Percentiles rank a stretch among this genome's conserved stretches.
Evolutionary conservation across 2,329 filamentous ascomycete species (phyloP).

Genomic region (Cryoendolithus antarcticus): DNA sequence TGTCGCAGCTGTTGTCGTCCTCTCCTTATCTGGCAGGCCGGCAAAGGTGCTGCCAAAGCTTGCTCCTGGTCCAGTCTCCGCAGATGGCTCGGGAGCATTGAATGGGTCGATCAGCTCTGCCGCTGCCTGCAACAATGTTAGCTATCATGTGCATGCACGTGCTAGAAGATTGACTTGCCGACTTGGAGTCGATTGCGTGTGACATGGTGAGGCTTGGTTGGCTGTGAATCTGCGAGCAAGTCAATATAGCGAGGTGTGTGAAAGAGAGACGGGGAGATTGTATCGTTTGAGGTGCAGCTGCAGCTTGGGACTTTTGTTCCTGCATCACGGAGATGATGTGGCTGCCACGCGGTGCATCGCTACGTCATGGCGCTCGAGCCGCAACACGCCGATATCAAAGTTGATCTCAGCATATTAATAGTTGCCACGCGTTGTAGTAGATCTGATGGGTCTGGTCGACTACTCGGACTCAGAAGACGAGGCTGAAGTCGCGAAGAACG

Average conservation of each 20-base stretch:
- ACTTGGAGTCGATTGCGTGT: conserved; percentile 8
- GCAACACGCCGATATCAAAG: no score
- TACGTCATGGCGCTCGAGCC: no score
- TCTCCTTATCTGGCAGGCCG: conserved; percentile 16
- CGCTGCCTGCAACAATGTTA: conserved; percentile 39
- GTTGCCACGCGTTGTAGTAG: conserved; percentile 1
- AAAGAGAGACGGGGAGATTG: no score
- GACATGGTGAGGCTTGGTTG: no score
- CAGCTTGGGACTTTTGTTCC: not conserved
- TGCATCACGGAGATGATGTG: no score
- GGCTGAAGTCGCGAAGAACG: conserved; percentile 12
- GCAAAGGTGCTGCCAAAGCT: conserved; percentile 40
- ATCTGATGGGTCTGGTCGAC: conserved; percentile 49
- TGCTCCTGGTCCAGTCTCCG: conserved; percentile 53
- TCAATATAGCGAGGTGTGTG: no score
- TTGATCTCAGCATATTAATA: no score
- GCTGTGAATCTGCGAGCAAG: no score
- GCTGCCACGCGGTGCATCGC: no score
- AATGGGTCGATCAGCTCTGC: conserved; percentile 59
- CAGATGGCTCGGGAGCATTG: conserved; percentile 52
- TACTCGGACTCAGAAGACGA: conserved; percentile 47
- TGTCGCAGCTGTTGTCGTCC: conserved; percentile 21
- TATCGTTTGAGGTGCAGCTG: not conserved
- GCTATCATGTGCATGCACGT: conserved; percentile 1
- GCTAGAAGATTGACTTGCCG: conserved; percentile 5